Evolutionary conservation across 2,329 filamentous ascomycete species (phyloP), one percentile per base, ranked within the genome.

Genomic region (Aspergillus sp.): DNA sequence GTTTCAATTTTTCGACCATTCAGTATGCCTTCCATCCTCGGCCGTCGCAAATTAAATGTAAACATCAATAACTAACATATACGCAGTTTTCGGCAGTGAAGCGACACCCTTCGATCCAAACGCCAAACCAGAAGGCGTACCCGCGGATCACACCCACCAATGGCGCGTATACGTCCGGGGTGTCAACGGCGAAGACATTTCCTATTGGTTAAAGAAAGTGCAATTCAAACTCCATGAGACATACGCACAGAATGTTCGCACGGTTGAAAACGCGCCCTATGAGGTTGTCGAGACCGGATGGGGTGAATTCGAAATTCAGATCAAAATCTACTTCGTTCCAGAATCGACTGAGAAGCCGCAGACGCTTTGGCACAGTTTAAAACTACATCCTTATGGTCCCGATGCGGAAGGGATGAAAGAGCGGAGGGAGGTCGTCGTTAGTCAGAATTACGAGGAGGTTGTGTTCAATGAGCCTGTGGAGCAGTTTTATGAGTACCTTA

Each of bases 181-280:
- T 47, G 82, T 96, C 53, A 91, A 96, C 68, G 90, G 91, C 73
- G 90, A 91, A 59, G 91, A 96, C 71, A 89, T 98, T 64, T 92
- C 90, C 26, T 95, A 96, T 75, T 99, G 95, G 92, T 83, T 98
- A 64, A 91, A 93, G 57, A 93, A 96, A 68, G 93, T 99, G 1
- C 93, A 97, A 74, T 99, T 99, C 79, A 98, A 98, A 76, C 85
- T 99, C 15, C 93, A 97, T 81, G 93, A 98, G 75, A 97, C 93
- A 9, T 98, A 97, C 73, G 88, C 91, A 26, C 96, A 97, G 74
- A 90, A 90, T 56, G 84, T 95, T 20, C 89, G 95, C 66, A 96
- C 89, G 72, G 81, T 95, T 68, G 93, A 96, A 68, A 85, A 85
- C 59, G 85, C 90, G 69, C 92, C 81, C 11, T 99, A 97, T 68